Percentiles rank a stretch among this genome's conserved stretches.
phyloP scores from a whole-genome alignment of 352 stramenopile genomes.

The Pythium aquatile region DNA sequence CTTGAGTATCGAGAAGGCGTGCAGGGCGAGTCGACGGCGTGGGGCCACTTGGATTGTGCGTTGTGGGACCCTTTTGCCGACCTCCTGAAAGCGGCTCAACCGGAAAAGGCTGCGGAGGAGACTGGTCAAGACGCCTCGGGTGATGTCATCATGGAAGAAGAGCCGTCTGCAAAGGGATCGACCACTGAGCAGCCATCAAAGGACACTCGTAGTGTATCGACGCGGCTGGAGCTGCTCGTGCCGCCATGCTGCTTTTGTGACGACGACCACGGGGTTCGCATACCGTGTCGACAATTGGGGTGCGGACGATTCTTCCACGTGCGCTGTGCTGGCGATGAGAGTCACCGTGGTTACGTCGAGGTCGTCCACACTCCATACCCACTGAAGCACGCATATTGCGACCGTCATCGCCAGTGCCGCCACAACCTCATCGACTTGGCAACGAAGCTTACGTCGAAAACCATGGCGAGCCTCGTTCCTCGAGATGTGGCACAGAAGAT shows the following conservation, averaged over 20 bases:
- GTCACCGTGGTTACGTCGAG: conserved; percentile 7
- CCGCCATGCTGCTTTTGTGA: conserved; percentile 53
- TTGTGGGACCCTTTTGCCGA: conserved; percentile 15
- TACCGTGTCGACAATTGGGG: conserved; percentile 57
- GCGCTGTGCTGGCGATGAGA: conserved; percentile 37
- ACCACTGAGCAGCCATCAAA: neutral
- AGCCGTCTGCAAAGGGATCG: neutral
- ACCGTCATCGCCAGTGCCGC: conserved; percentile 45
- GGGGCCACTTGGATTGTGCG: conserved; percentile 19
- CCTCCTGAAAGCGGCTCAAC: neutral
- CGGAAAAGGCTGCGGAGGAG: neutral
- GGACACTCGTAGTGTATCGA: neutral
- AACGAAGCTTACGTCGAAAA: conserved; percentile 53
- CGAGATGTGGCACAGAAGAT: conserved; percentile 56
- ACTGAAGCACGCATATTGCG: conserved; percentile 65
- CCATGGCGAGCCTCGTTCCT: conserved; percentile 34
- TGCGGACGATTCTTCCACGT: conserved; percentile 65
- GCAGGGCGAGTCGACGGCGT: neutral
- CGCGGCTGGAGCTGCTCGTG: conserved; percentile 17
- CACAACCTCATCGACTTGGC: conserved; percentile 45
- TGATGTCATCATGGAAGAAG: neutral
- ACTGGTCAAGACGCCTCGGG: neutral
- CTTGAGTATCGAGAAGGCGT: conserved; percentile 1
- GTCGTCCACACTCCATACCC: conserved; percentile 23
- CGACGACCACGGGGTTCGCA: conserved; percentile 34